Evolutionary conservation across 768 basidiomycete genomes (phyloP).

Genomic region (Suillus occidentalis): DNA sequence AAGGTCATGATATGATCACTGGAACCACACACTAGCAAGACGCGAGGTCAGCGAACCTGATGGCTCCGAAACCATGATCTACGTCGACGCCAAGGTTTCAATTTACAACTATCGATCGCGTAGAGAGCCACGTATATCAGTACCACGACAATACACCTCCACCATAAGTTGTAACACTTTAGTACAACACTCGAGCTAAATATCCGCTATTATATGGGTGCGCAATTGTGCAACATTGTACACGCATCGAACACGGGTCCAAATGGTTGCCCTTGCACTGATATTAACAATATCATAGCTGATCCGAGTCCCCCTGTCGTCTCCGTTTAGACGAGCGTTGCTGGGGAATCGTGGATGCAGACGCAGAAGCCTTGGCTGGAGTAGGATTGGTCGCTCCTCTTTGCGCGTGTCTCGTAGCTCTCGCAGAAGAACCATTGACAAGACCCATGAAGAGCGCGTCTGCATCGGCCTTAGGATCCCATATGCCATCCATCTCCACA

Average conservation of each 20-base stretch:
- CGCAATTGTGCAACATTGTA: background rate
- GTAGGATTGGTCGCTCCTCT: background rate
- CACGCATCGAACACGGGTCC: background rate
- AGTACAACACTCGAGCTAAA: background rate
- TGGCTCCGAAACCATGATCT: background rate
- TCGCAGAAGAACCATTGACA: background rate
- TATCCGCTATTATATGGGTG: background rate
- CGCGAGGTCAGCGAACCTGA: background rate
- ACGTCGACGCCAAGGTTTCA: too few species aligned
- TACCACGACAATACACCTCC: background rate
- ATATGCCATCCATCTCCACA: slow-evolving; percentile 15
- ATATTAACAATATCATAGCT: background rate
- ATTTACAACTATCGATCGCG: background rate
- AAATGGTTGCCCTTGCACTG: background rate
- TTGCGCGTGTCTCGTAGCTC: background rate
- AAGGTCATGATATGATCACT: too few species aligned
- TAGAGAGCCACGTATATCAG: background rate
- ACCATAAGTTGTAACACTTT: background rate
- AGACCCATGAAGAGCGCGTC: slow-evolving; percentile 6
- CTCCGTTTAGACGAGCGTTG: slow-evolving; percentile 1
- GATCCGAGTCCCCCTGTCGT: background rate
- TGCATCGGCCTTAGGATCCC: slow-evolving; percentile 5
- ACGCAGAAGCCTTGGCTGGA: background rate
- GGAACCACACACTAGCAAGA: background rate
- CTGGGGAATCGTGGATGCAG: background rate